These are phyloP conservation scores for Agaricus blazei DNA, from an alignment of 768 basidiomycete genomes.

Conservation along the genomic window DNA sequence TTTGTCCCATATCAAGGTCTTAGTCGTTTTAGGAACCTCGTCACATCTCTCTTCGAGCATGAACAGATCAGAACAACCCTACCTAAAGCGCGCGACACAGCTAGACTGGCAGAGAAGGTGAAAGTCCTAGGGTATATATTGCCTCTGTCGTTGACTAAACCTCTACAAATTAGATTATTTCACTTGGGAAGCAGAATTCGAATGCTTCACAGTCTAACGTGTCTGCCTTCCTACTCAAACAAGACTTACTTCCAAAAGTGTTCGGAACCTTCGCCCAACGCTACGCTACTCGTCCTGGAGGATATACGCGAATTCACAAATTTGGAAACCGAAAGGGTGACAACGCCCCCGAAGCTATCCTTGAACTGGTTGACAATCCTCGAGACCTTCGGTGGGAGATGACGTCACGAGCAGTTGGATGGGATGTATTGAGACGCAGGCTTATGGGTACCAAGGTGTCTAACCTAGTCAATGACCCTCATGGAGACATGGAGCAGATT, in stretches of 20 bases:
- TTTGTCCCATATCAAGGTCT: not conserved
- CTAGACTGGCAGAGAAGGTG: conserved; percentile 91
- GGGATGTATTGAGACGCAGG: conserved; percentile 66
- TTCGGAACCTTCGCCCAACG: conserved; percentile 77
- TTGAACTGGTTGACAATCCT: conserved; percentile 95
- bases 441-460: conserved; percentile 40
- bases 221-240: conserved; percentile 73
- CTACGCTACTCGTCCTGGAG: conserved; percentile 79
- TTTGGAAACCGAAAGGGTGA: conserved; percentile 89
- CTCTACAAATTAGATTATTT: conserved; percentile 62
- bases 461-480: conserved; percentile 47
- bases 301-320: conserved; percentile 92
- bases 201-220: conserved; percentile 67
- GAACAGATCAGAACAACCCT: conserved; percentile 95
- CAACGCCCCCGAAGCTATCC: conserved; percentile 86
- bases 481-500: conserved; percentile 37
- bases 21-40: conserved; percentile 66
- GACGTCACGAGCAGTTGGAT: conserved; percentile 82
- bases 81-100: conserved; percentile 90
- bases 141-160: not conserved
- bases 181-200: conserved; percentile 83
- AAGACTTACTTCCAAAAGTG: conserved; percentile 70
- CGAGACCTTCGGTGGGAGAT: conserved; percentile 85
- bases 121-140: not conserved
- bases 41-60: conserved; percentile 90